Conservation (phyloP, 2,329 filamentous ascomycete genomes). For the Pseudocercospora crystallina region DNA sequence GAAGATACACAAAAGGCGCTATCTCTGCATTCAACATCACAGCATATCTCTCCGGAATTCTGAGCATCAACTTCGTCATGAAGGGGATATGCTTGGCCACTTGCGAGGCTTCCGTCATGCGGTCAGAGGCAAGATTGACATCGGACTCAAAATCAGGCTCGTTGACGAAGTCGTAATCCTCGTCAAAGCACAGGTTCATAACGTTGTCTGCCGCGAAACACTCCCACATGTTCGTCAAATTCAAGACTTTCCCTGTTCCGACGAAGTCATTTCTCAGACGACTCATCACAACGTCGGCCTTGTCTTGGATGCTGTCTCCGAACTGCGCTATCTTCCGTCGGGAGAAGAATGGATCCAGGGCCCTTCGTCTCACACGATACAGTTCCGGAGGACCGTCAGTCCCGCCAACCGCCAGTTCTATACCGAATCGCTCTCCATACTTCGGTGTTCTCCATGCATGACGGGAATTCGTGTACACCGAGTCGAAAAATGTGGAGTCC, state of each 20-base stretch:
- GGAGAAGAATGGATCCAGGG: slow-evolving; percentile 48
- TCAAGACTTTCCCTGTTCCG: slow-evolving; percentile 3
- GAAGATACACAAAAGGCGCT: slow-evolving; percentile 4
- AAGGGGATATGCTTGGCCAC: slow-evolving; percentile 3
- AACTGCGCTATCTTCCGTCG: slow-evolving; percentile 11
- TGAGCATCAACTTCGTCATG: slow-evolving; percentile 1
- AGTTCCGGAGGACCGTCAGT: not conserved
- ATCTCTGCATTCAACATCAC: slow-evolving; percentile 5
- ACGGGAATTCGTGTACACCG: slow-evolving; percentile 31
- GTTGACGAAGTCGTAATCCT: slow-evolving; percentile 7
- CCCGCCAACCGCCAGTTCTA: not conserved
- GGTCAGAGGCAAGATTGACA: slow-evolving; percentile 4
- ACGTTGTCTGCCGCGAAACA: slow-evolving; percentile 16
- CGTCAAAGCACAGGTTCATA: slow-evolving; percentile 10
- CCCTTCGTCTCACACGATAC: slow-evolving; percentile 43
- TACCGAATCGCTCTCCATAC: slow-evolving; percentile 1
- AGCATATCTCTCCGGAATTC: not conserved
- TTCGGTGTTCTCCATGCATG: slow-evolving; percentile 9
- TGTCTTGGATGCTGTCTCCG: slow-evolving; percentile 4
- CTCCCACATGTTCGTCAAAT: slow-evolving; percentile 10
- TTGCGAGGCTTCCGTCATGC: slow-evolving; percentile 2
- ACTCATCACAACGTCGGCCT: not conserved
- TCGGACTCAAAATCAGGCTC: slow-evolving; percentile 8
- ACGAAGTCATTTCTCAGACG: slow-evolving; percentile 8
- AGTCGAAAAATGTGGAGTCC: slow-evolving; percentile 37